A percentile compares a stretch with the other conserved stretches of the same genome.
Evolutionary conservation across 129 eudicot species (phyloP).

Genomic region (Centrapalus pauciflorus): DNA sequence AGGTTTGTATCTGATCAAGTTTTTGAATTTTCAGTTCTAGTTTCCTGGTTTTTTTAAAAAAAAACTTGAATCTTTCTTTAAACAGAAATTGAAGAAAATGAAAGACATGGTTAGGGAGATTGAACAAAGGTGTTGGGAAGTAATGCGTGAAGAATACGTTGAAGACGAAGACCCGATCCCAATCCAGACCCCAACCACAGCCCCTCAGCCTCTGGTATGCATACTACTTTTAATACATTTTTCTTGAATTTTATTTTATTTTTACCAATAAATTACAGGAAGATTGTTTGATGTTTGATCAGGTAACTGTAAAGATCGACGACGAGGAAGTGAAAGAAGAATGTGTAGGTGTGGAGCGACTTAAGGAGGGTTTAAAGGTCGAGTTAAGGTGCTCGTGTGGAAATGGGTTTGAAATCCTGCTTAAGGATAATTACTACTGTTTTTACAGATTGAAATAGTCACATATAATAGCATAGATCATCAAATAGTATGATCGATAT

Average conservation of each 20-base stretch:
- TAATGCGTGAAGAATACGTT: neutral
- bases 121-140: constrained; percentile 16
- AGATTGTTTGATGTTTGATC: neutral
- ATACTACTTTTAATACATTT: neutral
- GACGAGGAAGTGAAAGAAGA: constrained; percentile 12
- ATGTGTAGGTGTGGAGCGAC: constrained; percentile 14
- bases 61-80: neutral
- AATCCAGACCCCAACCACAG: no score
- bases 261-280: neutral
- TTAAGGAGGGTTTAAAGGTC: constrained; percentile 8
- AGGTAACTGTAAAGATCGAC: no score
- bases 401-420: constrained; percentile 5
- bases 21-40: neutral
- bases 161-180: neutral
- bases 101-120: constrained; percentile 11
- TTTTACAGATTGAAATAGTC: constrained; percentile 16
- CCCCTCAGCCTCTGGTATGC: neutral
- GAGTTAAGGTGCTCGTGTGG: constrained; percentile 18
- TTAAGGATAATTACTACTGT: constrained; percentile 12
- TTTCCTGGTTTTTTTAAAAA: neutral
- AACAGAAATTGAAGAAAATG: neutral
- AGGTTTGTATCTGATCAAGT: neutral
- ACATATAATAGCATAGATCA: no score
- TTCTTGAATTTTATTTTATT: neutral
- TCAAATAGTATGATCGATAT: no score